phyloP scores from a whole-genome alignment of 2,329 filamentous ascomycete genomes.

The Apiospora arundinis region DNA sequence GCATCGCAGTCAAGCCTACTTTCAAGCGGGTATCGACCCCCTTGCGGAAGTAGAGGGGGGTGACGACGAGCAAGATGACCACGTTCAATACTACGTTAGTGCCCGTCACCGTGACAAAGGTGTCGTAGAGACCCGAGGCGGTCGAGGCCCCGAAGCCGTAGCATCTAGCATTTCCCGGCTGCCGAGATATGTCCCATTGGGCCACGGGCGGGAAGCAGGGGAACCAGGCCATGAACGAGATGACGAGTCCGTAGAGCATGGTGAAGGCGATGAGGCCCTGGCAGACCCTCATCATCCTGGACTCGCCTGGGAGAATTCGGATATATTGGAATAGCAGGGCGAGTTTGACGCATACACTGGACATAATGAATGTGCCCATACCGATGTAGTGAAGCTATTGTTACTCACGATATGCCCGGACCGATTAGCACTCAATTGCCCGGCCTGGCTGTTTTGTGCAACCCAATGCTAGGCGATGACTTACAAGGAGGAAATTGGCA shows the following conservation, averaged over 20 bases:
- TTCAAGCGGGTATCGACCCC: constrained; percentile 4
- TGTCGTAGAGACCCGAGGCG: constrained; percentile 27
- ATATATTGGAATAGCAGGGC: constrained; percentile 38
- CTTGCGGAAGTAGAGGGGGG: constrained; percentile 28
- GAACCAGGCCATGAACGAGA: constrained; percentile 35
- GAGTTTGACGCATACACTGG: constrained; percentile 32
- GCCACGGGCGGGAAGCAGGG: constrained; percentile 34
- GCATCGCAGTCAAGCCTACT: constrained; percentile 27
- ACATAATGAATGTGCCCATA: neutral
- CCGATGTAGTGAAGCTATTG: constrained; percentile 1
- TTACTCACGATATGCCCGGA: neutral
- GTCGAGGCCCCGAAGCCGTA: constrained; percentile 32
- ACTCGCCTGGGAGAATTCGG: constrained; percentile 32
- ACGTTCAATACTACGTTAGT: constrained; percentile 32
- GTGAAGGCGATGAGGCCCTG: constrained; percentile 35
- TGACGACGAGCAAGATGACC: constrained; percentile 30
- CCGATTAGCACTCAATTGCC: neutral
- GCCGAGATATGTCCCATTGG: constrained; percentile 29
- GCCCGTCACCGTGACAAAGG: constrained; percentile 27
- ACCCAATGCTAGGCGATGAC: too few relatives aligned
- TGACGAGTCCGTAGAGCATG: constrained; percentile 33
- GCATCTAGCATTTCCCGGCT: constrained; percentile 22
- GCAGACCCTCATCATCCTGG: constrained; percentile 28
- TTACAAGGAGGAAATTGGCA: neutral
- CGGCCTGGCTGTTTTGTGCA: neutral